phyloP scores from a whole-genome alignment of 2,329 filamentous ascomycete genomes.

The Sporothrix mexicana region DNA sequence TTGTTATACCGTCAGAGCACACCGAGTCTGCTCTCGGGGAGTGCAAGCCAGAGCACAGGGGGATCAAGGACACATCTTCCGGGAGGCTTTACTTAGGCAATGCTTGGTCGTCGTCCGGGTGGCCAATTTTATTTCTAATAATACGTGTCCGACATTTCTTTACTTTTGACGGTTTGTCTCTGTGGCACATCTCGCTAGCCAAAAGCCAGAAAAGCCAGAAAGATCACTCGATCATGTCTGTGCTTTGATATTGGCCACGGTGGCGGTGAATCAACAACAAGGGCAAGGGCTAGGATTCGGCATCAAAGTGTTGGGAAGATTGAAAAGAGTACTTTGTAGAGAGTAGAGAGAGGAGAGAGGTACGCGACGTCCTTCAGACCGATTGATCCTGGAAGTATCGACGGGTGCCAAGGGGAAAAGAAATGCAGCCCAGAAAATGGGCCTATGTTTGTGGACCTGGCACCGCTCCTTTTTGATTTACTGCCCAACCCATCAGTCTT shows the following conservation, averaged over 20 bases:
- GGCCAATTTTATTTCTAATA: constrained; percentile 23
- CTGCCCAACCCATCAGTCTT: not conserved
- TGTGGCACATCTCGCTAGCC: constrained; percentile 24
- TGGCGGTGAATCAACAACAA: constrained; percentile 16
- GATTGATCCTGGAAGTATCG: not conserved
- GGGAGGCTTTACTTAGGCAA: not conserved
- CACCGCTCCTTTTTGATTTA: constrained; percentile 2
- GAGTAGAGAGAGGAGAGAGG: too few relatives aligned
- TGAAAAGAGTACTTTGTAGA: too few relatives aligned
- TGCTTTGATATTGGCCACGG: constrained; percentile 5
- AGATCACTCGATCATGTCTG: not conserved
- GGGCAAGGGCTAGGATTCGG: not conserved
- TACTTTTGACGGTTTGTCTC: constrained; percentile 11
- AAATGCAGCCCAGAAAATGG: constrained; percentile 4
- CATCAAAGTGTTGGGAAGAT: too few relatives aligned
- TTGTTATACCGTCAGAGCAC: not conserved
- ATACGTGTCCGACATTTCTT: not conserved
- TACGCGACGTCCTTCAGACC: not conserved
- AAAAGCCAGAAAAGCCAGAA: not conserved
- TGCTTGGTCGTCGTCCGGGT: not conserved
- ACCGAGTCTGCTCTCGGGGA: not conserved
- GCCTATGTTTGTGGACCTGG: not conserved
- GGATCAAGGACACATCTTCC: not conserved
- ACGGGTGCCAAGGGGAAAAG: not conserved
- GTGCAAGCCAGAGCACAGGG: constrained; percentile 10